Evolutionary conservation across 2,329 filamentous ascomycete species (phyloP), one percentile per base, ranked within the genome.

Genomic region (Fusarium devonianum): DNA sequence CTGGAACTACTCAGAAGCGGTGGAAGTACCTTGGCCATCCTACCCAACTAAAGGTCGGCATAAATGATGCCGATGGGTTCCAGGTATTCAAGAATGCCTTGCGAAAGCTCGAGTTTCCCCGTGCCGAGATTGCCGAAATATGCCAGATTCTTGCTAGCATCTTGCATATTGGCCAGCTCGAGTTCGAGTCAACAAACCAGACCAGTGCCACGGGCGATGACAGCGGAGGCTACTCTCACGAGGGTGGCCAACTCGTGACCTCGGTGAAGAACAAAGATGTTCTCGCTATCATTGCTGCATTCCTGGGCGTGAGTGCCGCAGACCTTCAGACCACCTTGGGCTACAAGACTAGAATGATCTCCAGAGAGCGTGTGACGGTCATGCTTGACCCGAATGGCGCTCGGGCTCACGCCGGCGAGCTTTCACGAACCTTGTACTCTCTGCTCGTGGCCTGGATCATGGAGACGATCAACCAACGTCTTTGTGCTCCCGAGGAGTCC

Each of bases 11-110:
- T 4, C 84, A 87, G 65, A 95, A 91, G 75, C 82, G 94, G 73
- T 99, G 94, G 94, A 89, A 92, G 69, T 99, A 96, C 68, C 82
- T 99, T 4, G 94, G 94, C 3, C 94, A 99, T 64, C 94, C 93
- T 1, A 97, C 93, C 0, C 94, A 99, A 73, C 81, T 99, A 58
- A 97, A 96, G 71, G 91, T 97, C 19, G 94, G 94, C 49, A 92
- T 99, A 69, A 97, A 99, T 66, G 94, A 99, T 67, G 81, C 88
- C 2, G 92, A 97, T 67, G 94, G 93, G 4, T 99, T 99, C 72
- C 90, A 96, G 68, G 87, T 97, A 42, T 97, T 99, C 81, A 97
- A 97, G 78, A 96, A 90, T 1, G 94, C 94, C 2, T 77, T 99
- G 37, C 84, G 92, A 58, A 97, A 96, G 72, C 82, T 99, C 11